Conservation (phyloP, 805 yeast genomes). For the Pichia cephalocereana region DNA sequence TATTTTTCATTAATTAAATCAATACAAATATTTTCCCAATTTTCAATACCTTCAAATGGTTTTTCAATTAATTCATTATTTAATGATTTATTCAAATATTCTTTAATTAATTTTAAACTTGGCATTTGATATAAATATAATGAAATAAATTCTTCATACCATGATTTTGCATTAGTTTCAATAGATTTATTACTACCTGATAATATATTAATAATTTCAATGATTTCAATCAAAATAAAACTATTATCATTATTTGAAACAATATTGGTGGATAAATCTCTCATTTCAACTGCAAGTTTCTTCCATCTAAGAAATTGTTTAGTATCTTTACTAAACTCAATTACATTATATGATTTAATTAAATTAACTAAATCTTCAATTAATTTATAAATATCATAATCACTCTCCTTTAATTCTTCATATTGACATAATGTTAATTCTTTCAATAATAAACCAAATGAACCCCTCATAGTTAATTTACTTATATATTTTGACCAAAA, state of each 20-base stretch:
- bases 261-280: slow-evolving; percentile 29
- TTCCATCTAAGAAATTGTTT: slow-evolving; percentile 43
- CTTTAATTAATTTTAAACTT: slow-evolving; percentile 31
- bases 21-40: slow-evolving; percentile 49
- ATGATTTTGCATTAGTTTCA: slow-evolving; percentile 39
- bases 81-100: slow-evolving; percentile 32
- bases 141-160: slow-evolving; percentile 56
- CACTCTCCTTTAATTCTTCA: slow-evolving; percentile 26
- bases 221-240: slow-evolving; percentile 28
- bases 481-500: slow-evolving; percentile 58
- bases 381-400: slow-evolving; percentile 26
- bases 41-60: slow-evolving; percentile 29
- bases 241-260: slow-evolving; percentile 18
- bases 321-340: slow-evolving; percentile 27
- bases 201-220: slow-evolving; percentile 34
- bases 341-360: slow-evolving; percentile 30
- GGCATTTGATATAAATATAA: slow-evolving; percentile 48
- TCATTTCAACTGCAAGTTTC: slow-evolving; percentile 37
- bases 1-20: slow-evolving; percentile 48
- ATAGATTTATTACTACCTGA: slow-evolving; percentile 43
- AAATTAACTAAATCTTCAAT: slow-evolving; percentile 34
- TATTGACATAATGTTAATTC: slow-evolving; percentile 37
- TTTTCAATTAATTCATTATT: slow-evolving; percentile 13
- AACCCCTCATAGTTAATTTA: slow-evolving; percentile 52
- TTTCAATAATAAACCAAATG: slow-evolving; percentile 44